These are phyloP conservation scores for Dryas octopetala DNA, from an alignment of 306 rosid genomes.

Conservation along the genomic window DNA sequence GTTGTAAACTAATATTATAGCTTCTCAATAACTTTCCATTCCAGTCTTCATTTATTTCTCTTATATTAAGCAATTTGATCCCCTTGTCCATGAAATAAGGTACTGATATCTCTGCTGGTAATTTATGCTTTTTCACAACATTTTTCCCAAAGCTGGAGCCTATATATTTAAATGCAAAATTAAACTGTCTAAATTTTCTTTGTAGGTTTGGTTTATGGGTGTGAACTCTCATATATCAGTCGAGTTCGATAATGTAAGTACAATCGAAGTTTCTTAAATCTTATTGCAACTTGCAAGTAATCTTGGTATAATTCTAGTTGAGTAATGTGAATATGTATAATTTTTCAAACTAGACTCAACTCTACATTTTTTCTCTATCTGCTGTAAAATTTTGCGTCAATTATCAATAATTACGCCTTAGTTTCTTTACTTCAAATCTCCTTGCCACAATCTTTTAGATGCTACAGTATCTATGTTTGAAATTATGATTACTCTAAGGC, in stretches of 20 bases:
- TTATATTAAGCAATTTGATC: background rate
- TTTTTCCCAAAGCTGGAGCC: background rate
- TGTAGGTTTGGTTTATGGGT: slow-evolving; percentile 97
- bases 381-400: background rate
- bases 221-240: slow-evolving; percentile 77
- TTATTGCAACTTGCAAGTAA: slow-evolving; percentile 10
- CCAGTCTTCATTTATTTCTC: background rate
- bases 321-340: background rate
- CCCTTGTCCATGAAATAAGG: background rate
- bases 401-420: background rate
- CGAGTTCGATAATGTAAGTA: slow-evolving; percentile 84
- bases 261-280: slow-evolving; percentile 24
- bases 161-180: slow-evolving; percentile 1
- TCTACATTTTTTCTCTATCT: background rate
- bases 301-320: slow-evolving; percentile 10
- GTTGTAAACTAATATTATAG: background rate
- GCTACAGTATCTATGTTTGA: background rate
- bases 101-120: slow-evolving; percentile 5
- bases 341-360: background rate
- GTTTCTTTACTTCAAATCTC: background rate
- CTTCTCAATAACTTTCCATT: background rate
- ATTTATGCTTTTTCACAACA: background rate
- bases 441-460: background rate
- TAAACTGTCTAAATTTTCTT: slow-evolving; percentile 29
- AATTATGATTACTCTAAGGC: background rate